Percentiles rank a stretch among this genome's conserved stretches.
Evolutionary conservation across 495 filamentous ascomycete species (phyloP).

Genomic region (Baudoinia panamericana): DNA sequence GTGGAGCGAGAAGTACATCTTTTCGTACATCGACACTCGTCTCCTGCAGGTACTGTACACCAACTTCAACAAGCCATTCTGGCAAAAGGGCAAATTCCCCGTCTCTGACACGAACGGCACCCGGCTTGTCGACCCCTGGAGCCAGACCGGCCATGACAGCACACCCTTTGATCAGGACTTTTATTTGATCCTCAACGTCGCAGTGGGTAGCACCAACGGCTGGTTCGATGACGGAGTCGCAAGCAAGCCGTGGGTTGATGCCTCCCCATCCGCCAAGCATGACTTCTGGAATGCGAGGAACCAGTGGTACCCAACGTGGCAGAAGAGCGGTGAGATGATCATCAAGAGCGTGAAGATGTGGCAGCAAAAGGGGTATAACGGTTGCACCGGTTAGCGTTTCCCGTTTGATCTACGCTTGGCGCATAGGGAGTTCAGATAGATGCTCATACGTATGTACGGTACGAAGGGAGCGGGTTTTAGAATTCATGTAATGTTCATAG

Average conservation of each 20-base stretch:
- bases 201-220: slow-evolving; percentile 70
- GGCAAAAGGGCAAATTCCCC: slow-evolving; percentile 64
- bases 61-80: slow-evolving; percentile 59
- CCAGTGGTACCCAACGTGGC: slow-evolving; percentile 67
- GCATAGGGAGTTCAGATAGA: too few relatives aligned
- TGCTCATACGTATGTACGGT: too few relatives aligned
- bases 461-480: too few relatives aligned
- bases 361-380: slow-evolving; percentile 47
- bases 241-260: slow-evolving; percentile 72
- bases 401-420: too few relatives aligned
- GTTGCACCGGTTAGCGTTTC: too few relatives aligned
- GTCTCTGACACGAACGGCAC: slow-evolving; percentile 55
- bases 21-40: slow-evolving; percentile 70
- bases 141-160: slow-evolving; percentile 42
- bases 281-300: slow-evolving; percentile 61
- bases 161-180: slow-evolving; percentile 75
- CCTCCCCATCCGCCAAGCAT: slow-evolving; percentile 45
- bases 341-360: slow-evolving; percentile 66
- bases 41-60: slow-evolving; percentile 68
- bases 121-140: slow-evolving; percentile 53
- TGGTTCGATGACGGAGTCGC: slow-evolving; percentile 62
- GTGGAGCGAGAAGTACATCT: slow-evolving; percentile 80
- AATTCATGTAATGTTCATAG: too few relatives aligned
- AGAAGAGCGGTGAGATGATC: slow-evolving; percentile 49
- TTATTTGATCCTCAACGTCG: slow-evolving; percentile 71